Percentiles rank a stretch among this genome's conserved stretches.
phyloP scores from a whole-genome alignment of 148 eudicot species.

The Arctostaphylos glauca region DNA sequence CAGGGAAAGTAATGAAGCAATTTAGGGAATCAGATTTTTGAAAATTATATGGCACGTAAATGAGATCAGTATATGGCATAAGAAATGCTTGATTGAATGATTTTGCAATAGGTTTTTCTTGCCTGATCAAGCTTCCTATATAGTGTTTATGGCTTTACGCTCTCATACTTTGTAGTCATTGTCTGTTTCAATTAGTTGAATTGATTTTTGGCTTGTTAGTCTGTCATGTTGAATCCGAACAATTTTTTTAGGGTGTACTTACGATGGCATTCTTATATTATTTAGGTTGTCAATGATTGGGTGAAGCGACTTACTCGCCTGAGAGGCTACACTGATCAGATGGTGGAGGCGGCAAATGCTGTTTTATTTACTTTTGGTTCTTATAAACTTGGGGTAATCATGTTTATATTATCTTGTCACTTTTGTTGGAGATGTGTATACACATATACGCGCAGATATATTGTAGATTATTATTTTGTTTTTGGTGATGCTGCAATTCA shows the following conservation, averaged over 20 bases:
- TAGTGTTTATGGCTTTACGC: no score
- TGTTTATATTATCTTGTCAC: neutral
- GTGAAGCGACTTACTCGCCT: conserved; percentile 75
- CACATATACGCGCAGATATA: no score
- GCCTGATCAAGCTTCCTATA: no score
- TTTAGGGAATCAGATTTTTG: no score
- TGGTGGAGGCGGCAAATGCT: conserved; percentile 94
- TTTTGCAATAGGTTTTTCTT: no score
- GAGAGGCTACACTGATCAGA: conserved; percentile 83
- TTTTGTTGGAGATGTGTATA: neutral
- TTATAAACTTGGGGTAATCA: conserved; percentile 78
- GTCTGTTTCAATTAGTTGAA: neutral
- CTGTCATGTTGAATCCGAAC: neutral
- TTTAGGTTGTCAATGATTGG: conserved; percentile 83
- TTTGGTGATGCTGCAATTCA: no score
- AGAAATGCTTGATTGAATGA: no score
- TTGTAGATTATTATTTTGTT: neutral
- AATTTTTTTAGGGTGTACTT: neutral
- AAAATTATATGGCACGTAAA: no score
- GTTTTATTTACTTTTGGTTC: conserved; percentile 85
- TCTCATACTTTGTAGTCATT: neutral
- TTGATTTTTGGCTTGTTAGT: neutral
- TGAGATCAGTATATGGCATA: no score
- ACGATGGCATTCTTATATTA: neutral
- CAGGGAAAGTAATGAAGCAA: no score